Percentiles rank a stretch among this genome's conserved stretches.
These are phyloP conservation scores for Recurvomyces mirabilis DNA, from an alignment of 495 filamentous ascomycete species.

Conservation along the genomic window DNA sequence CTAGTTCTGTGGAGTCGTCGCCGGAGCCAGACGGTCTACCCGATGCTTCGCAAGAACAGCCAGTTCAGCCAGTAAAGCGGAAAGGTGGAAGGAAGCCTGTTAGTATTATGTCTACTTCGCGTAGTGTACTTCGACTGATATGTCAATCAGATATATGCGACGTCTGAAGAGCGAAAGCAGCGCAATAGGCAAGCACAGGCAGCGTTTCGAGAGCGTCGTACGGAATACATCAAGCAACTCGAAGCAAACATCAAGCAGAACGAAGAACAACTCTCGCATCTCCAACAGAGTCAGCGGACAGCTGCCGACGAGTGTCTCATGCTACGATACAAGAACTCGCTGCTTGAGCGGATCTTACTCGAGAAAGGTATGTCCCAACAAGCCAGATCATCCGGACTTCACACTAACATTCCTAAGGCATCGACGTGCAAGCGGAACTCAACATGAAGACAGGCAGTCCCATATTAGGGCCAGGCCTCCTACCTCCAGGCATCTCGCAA, in stretches of 20 bases:
- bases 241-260: conserved; percentile 96
- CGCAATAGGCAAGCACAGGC: conserved; percentile 95
- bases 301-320: conserved; percentile 97
- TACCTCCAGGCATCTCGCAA: conserved; percentile 46
- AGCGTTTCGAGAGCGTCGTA: conserved; percentile 89
- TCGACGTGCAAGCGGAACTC: conserved; percentile 94
- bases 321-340: conserved; percentile 95
- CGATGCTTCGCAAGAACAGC: conserved; percentile 47
- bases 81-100: conserved; percentile 97
- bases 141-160: conserved; percentile 77
- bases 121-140: conserved; percentile 16
- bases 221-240: conserved; percentile 98
- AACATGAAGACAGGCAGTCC: conserved; percentile 75
- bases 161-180: conserved; percentile 95
- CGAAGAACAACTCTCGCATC: conserved; percentile 79
- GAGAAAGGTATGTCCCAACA: conserved; percentile 65
- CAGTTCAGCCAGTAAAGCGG: conserved; percentile 63
- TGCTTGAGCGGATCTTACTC: conserved; percentile 85
- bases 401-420: conserved; percentile 44
- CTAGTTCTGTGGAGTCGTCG: conserved; percentile 30
- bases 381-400: neutral
- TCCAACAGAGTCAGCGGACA: conserved; percentile 87
- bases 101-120: conserved; percentile 33
- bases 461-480: conserved; percentile 50
- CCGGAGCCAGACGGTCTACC: conserved; percentile 43